A percentile compares a stretch with the other conserved stretches of the same genome.
Evolutionary conservation across 768 basidiomycete genomes (phyloP).

Genomic region (Collybia sordida): DNA sequence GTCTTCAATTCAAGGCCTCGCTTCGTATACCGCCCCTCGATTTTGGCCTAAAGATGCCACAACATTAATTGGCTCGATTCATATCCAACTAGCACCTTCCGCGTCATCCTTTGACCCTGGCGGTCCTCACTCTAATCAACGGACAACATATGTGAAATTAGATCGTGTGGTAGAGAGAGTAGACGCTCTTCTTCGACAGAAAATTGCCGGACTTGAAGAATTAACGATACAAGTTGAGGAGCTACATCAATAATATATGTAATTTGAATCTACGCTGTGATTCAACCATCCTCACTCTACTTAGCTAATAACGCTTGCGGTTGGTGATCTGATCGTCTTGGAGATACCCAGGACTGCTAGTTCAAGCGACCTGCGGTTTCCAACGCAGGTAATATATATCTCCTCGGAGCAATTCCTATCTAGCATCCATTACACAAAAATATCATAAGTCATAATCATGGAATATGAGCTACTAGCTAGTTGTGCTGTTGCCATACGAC

Average conservation of each 20-base stretch:
- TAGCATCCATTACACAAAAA: too few species aligned
- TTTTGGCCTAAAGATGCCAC: constrained; percentile 97
- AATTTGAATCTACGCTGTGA: too few species aligned
- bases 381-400: too few species aligned
- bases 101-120: constrained; percentile 54
- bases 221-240: constrained; percentile 86
- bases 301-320: too few species aligned
- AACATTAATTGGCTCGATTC: constrained; percentile 86
- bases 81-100: constrained; percentile 79
- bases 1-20: constrained; percentile 71
- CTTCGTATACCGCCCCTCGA: constrained; percentile 75
- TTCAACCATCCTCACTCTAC: too few species aligned
- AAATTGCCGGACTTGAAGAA: constrained; percentile 83
- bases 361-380: too few species aligned
- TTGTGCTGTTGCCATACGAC: too few species aligned
- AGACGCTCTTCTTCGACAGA: constrained; percentile 64
- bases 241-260: neutral
- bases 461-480: too few species aligned
- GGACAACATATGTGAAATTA: constrained; percentile 54
- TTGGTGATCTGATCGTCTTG: too few species aligned
- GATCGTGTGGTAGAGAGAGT: constrained; percentile 80
- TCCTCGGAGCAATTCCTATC: too few species aligned
- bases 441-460: too few species aligned
- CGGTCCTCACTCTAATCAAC: constrained; percentile 47
- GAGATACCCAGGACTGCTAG: too few species aligned